Conservation (phyloP, 2,329 filamentous ascomycete species). For the Meredithiella fracta region DNA sequence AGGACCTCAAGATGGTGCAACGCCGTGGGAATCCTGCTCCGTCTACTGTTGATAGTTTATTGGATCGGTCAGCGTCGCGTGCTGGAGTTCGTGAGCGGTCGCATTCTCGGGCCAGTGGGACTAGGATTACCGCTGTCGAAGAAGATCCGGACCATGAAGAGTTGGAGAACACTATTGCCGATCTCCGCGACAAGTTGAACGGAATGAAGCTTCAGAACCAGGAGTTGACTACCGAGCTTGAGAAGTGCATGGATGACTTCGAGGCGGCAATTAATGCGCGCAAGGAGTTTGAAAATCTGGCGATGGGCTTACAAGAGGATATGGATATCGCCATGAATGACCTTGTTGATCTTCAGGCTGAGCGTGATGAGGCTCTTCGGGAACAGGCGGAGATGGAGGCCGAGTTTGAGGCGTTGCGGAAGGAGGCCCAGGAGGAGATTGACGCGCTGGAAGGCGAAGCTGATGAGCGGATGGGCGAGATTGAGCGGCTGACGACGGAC, state of each 20-base stretch:
- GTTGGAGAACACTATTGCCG: slow-evolving; percentile 66
- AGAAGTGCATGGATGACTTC: slow-evolving; percentile 64
- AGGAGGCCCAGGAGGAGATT: slow-evolving; percentile 50
- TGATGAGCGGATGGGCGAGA: slow-evolving; percentile 55
- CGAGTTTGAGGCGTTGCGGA: slow-evolving; percentile 43
- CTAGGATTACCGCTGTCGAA: slow-evolving; percentile 40
- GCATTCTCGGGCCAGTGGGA: slow-evolving; percentile 57
- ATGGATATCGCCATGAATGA: slow-evolving; percentile 66
- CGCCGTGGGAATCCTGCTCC: slow-evolving; percentile 45
- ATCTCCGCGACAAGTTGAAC: slow-evolving; percentile 73
- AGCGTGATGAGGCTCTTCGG: slow-evolving; percentile 71
- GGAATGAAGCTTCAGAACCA: slow-evolving; percentile 79
- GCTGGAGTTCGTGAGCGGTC: slow-evolving; percentile 53
- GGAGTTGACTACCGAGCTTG: slow-evolving; percentile 67
- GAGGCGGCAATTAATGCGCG: slow-evolving; percentile 52
- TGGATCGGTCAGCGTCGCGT: slow-evolving; percentile 86
- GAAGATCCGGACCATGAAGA: slow-evolving; percentile 73
- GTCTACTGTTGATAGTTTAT: slow-evolving; percentile 68
- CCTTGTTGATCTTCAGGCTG: slow-evolving; percentile 58
- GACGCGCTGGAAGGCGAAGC: slow-evolving; percentile 53
- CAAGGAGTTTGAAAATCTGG: slow-evolving; percentile 40
- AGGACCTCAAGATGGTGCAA: slow-evolving; percentile 81
- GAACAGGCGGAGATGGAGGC: slow-evolving; percentile 42
- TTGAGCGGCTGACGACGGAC: slow-evolving; percentile 52
- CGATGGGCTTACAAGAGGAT: slow-evolving; percentile 57